A percentile compares a stretch with the other conserved stretches of the same genome.
Conservation (phyloP, 805 yeast species). For the Torulaspora quercuum region DNA sequence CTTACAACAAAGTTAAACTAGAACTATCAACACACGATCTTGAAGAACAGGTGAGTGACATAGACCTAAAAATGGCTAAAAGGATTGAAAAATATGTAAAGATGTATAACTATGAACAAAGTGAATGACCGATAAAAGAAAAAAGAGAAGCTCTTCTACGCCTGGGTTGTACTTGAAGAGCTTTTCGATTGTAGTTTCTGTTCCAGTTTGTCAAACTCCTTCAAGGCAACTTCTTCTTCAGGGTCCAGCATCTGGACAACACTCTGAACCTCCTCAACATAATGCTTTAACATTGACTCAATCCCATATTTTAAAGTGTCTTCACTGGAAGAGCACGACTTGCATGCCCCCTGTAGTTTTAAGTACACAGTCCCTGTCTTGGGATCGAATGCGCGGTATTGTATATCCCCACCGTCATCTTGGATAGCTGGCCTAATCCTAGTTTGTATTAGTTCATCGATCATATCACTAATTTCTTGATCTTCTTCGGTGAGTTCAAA, state of each 20-base stretch:
- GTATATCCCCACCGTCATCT: slow-evolving; percentile 98
- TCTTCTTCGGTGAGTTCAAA: slow-evolving; percentile 54
- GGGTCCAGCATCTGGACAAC: slow-evolving; percentile 87
- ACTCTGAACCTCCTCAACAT: slow-evolving; percentile 89
- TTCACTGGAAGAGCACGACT: slow-evolving; percentile 85
- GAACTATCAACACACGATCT: slow-evolving; percentile 65
- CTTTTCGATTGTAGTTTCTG: slow-evolving; percentile 41
- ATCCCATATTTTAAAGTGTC: slow-evolving; percentile 94
- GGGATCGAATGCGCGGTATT: slow-evolving; percentile 79
- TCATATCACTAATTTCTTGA: slow-evolving; percentile 79
- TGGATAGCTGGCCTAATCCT: slow-evolving; percentile 96
- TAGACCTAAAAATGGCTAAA: slow-evolving; percentile 58
- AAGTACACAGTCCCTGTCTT: slow-evolving; percentile 84
- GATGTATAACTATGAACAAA: slow-evolving; percentile 7
- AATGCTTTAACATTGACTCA: slow-evolving; percentile 94
- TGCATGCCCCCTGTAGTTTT: slow-evolving; percentile 92
- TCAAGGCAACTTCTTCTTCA: slow-evolving; percentile 66
- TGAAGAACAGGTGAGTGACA: slow-evolving; percentile 42
- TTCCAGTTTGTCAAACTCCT: slow-evolving; percentile 84
- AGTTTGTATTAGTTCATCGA: slow-evolving; percentile 87
- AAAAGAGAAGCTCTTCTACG: neutral
- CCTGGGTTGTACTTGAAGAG: neutral
- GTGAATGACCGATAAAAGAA: neutral
- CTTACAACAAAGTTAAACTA: slow-evolving; percentile 56
- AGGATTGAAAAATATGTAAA: slow-evolving; percentile 40